phyloP scores from a whole-genome alignment of 1,139 yeast species.

The Sugiyamaella novakii region DNA sequence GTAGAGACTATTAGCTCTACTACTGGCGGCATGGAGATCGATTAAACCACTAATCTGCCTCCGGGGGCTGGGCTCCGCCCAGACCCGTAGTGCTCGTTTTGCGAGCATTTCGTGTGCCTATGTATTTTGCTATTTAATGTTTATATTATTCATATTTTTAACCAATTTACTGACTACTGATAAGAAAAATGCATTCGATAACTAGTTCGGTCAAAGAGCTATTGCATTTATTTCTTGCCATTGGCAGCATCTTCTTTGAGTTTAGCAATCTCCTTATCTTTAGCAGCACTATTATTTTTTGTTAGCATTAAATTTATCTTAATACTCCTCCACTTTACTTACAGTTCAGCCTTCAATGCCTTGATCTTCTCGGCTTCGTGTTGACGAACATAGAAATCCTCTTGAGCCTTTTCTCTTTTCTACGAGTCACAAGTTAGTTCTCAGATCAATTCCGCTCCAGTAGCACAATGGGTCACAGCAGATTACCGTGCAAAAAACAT shows the following conservation, averaged over 20 bases:
- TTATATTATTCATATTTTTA: conserved; percentile 1
- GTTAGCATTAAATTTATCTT: too few relatives aligned
- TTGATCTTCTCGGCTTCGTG: conserved; percentile 65
- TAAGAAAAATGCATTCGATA: too few relatives aligned
- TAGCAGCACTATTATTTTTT: conserved; percentile 28
- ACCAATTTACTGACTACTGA: not conserved
- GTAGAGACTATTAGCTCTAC: conserved; percentile 5
- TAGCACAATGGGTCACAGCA: too few relatives aligned
- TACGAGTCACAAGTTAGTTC: too few relatives aligned
- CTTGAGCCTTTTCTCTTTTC: conserved; percentile 73
- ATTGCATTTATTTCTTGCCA: conserved; percentile 10
- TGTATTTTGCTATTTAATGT: conserved; percentile 7
- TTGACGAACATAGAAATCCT: conserved; percentile 63
- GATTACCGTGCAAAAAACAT: too few relatives aligned
- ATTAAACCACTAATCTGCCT: conserved; percentile 8
- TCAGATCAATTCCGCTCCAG: too few relatives aligned
- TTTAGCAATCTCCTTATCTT: conserved; percentile 36
- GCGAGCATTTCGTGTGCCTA: too few relatives aligned
- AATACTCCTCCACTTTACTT: too few relatives aligned
- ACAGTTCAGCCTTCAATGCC: conserved; percentile 46
- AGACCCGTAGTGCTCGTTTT: not conserved
- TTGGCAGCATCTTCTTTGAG: conserved; percentile 42
- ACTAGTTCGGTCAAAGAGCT: too few relatives aligned
- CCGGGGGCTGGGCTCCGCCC: conserved; percentile 2
- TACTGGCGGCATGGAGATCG: conserved; percentile 22